Evolutionary conservation across 345 rosid species (phyloP).

Genomic region (Eucalyptus grandis): DNA sequence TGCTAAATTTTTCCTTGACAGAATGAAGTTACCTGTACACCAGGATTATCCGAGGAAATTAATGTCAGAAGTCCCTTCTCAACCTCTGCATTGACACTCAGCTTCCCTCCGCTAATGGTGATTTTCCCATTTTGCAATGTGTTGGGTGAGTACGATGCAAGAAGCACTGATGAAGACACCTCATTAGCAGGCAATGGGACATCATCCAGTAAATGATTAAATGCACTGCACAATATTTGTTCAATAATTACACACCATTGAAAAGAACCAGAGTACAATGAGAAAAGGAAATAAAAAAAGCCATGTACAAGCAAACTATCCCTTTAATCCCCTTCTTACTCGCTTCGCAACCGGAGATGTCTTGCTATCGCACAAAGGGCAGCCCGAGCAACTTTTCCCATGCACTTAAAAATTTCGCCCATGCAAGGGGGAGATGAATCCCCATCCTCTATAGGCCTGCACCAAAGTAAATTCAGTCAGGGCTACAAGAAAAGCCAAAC

Average conservation of each 20-base stretch:
- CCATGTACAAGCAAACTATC: not conserved
- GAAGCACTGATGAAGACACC: slow-evolving; percentile 81
- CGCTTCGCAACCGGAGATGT: slow-evolving; percentile 93
- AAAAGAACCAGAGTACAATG: not conserved
- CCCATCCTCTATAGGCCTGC: slow-evolving; percentile 78
- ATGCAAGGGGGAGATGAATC: slow-evolving; percentile 95
- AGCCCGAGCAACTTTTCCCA: slow-evolving; percentile 97
- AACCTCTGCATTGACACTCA: slow-evolving; percentile 48
- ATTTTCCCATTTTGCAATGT: slow-evolving; percentile 69
- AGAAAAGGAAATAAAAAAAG: not conserved
- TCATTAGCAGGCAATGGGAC: slow-evolving; percentile 77
- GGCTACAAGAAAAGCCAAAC: not conserved
- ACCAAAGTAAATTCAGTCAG: not conserved
- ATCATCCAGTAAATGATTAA: slow-evolving; percentile 88
- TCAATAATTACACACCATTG: not conserved
- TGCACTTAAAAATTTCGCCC: slow-evolving; percentile 79
- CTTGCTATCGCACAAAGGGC: slow-evolving; percentile 79
- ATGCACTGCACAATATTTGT: slow-evolving; percentile 51
- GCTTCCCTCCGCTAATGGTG: slow-evolving; percentile 59
- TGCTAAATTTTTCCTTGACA: not conserved
- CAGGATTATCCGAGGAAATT: slow-evolving; percentile 71
- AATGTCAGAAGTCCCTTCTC: slow-evolving; percentile 90
- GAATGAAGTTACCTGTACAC: slow-evolving; percentile 52
- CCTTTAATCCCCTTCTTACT: slow-evolving; percentile 46
- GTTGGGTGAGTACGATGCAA: slow-evolving; percentile 56